Evolutionary conservation across 163 green algal species (phyloP), one percentile per base, ranked within the genome.

Genomic region (Scenedesmus sp.): DNA sequence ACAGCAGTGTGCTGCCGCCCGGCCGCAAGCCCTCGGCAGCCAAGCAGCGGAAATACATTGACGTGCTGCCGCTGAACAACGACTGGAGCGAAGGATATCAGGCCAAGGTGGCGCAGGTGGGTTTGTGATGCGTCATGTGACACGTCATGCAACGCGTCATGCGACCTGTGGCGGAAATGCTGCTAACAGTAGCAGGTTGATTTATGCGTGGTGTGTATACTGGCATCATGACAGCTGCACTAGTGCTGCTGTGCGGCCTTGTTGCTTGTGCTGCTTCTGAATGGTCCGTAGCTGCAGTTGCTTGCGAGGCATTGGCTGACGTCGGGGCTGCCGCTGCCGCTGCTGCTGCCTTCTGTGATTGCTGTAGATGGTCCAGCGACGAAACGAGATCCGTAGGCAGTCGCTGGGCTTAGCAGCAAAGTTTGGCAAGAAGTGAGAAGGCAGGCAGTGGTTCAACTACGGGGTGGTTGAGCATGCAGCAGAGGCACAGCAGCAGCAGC

Each of bases 11-110:
- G 4, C 34, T 56, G 10, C 73, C 64, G 64, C 73, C 84, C 10
- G 90, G 74, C 15, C 83, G 89, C 4, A 23, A 64, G 2, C 16
- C 86, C 59, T 84, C 86, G 59, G 70, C 70, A 59, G 88, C 87
- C 46, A 94, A 92, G 60, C 93, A 96, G 84, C 88, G 93, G 46
- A 88, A 88, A 8, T 94, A 89, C 55, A 85, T 97, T 2, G 91
- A 89, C 59, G 92, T 97, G 0, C 66, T 95, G 92, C 94, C 95
- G n/a, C 82, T 94, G 26, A 91, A 94, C 15, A 84, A 86, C 34
- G 91, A 93, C 16, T 91, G 84, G 74, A 91, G 67, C 15, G 23
- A 13, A 59, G 91, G 55, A 2, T 89, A 93, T 34, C 34, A 87
- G 10, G 79, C 66, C 66, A 93, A 93, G 76, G 90, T 86, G 66